Conservation (phyloP, 2,329 filamentous ascomycete species). For the Colletotrichum agaves region DNA sequence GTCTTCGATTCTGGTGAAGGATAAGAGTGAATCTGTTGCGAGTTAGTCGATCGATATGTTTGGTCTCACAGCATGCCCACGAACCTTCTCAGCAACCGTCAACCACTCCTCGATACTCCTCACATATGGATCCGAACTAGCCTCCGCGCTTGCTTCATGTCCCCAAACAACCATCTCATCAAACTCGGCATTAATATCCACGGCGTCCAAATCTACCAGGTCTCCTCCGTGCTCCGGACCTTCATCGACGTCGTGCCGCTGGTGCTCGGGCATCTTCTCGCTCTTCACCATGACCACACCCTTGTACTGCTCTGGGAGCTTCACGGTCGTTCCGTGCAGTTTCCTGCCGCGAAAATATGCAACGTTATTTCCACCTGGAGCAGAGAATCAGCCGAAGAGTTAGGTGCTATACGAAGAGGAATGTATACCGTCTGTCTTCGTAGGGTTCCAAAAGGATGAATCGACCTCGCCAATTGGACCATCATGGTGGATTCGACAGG, state of each 20-base stretch:
- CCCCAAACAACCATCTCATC: conserved; percentile 85
- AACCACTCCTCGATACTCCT: conserved; percentile 86
- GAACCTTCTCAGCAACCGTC: conserved; percentile 74
- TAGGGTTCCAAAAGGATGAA: conserved; percentile 76
- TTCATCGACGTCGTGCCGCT: conserved; percentile 49
- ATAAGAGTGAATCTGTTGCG: conserved; percentile 49
- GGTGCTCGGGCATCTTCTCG: conserved; percentile 44
- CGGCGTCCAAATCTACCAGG: conserved; percentile 58
- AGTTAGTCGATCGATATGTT: conserved; percentile 34
- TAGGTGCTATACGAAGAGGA: background rate
- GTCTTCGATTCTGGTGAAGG: conserved; percentile 20
- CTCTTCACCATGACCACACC: conserved; percentile 69
- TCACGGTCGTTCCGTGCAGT: conserved; percentile 73
- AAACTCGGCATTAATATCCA: conserved; percentile 76
- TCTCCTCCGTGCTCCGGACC: conserved; percentile 53
- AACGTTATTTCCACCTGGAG: conserved; percentile 60
- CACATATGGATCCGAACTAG: conserved; percentile 74
- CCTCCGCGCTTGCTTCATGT: conserved; percentile 75
- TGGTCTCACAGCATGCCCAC: conserved; percentile 36
- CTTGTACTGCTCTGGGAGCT: conserved; percentile 77
- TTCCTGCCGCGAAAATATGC: conserved; percentile 85
- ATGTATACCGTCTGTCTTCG: conserved; percentile 55
- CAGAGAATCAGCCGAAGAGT: conserved; percentile 25
- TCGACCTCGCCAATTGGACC: conserved; percentile 73
- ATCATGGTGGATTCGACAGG: conserved; percentile 82